Evolutionary conservation across 179 eudicot genomes (phyloP).

Genomic region (Silene coronaria): DNA sequence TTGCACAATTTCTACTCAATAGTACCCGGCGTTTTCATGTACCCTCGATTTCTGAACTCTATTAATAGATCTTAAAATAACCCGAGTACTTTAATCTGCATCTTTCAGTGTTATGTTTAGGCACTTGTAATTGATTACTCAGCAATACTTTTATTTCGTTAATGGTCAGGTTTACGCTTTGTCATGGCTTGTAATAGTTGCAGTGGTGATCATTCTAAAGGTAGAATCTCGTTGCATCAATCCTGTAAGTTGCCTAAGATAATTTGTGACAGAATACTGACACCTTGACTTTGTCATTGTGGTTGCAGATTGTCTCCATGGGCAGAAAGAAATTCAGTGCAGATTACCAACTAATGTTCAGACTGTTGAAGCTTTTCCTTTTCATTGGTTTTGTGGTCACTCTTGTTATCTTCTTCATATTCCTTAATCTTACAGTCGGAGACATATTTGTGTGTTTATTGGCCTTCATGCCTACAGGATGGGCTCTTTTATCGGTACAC

Average conservation of each 20-base stretch:
- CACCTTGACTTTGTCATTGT: slow-evolving; percentile 7
- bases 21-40: background rate
- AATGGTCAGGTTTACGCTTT: slow-evolving; percentile 71
- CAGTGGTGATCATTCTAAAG: slow-evolving; percentile 74
- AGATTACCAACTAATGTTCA: slow-evolving; percentile 95
- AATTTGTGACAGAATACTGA: slow-evolving; percentile 7
- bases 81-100: background rate
- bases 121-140: background rate
- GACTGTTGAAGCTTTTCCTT: slow-evolving; percentile 76
- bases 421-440: slow-evolving; percentile 60
- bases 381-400: slow-evolving; percentile 56
- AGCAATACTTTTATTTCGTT: background rate
- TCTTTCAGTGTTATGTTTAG: background rate
- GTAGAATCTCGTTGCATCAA: slow-evolving; percentile 29
- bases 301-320: slow-evolving; percentile 77
- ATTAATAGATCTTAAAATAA: background rate
- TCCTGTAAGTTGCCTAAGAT: background rate
- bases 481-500: slow-evolving; percentile 76
- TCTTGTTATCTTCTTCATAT: slow-evolving; percentile 44
- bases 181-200: slow-evolving; percentile 92
- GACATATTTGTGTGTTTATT: slow-evolving; percentile 77
- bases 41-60: background rate
- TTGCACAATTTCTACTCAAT: background rate
- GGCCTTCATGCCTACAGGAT: slow-evolving; percentile 90
- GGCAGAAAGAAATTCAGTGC: slow-evolving; percentile 94